Evolutionary conservation across 768 basidiomycete genomes (phyloP), one percentile per base, ranked within the genome.

Genomic region (Gloeopeniophorella convolvens): DNA sequence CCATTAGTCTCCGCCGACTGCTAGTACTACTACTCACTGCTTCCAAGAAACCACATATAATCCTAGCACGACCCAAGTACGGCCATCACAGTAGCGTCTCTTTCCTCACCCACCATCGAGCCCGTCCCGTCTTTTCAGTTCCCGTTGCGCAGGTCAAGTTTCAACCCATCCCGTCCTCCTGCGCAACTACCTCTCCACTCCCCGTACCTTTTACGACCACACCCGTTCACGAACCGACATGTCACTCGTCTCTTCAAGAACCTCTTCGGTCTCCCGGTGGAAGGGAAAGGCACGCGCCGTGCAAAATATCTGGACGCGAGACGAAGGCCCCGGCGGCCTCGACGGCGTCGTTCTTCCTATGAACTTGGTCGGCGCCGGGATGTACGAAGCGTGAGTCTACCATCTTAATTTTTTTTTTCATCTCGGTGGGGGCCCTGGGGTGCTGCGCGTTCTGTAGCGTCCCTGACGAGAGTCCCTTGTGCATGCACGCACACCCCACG

Each of bases 341-440:
- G 73, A 66, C 23, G 86, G 86, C 4, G 67, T 82, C 23, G 73
- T 88, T 11, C 58, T 89, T 16, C 74, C 72, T 18, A 61, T 87
- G 54, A 65, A 79, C 46, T 66, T 82, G 63, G 68, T 79, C n/a
- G 74, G 73, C 1, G 72, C 68, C 32, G 75, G 75, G 13, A 64
- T 73, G 6, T 80, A 72, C 57, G 75, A 82, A 57, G 72, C 79
- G 85, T 86, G 65, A 70, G 83, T 78, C 27, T 40, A 15, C 2
- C 36, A 1, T 42, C 10, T 15, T 31, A 40, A 27, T 20, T 24
- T 42, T 28, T 46, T 45, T 18, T 34, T 12, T 27, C 42, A 12
- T 37, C 39, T 46, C 40, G 23, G 30, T 43, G 18, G 16, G 10
- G 20, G n/a, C n/a, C n/a, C n/a, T n/a, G n/a, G n/a, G n/a, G n/a